phyloP scores from a whole-genome alignment of 1,284 basidiomycete species.

The Blastosporella zonata region DNA sequence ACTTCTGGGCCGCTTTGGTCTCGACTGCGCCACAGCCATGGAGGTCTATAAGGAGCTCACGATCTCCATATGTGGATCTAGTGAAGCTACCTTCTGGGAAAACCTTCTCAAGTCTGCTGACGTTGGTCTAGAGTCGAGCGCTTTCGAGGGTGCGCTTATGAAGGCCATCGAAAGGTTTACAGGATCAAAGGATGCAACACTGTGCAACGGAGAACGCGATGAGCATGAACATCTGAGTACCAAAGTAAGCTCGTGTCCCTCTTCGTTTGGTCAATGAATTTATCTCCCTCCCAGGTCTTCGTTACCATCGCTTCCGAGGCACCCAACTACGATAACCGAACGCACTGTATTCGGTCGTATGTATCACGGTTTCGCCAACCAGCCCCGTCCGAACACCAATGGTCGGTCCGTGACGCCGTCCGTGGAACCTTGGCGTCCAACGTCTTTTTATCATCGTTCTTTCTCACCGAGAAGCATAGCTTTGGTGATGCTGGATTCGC shows the following conservation, averaged over 20 bases:
- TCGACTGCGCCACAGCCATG: slow-evolving; percentile 28
- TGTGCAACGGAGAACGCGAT: slow-evolving; percentile 2
- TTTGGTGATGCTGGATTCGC: slow-evolving; percentile 24
- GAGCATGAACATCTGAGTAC: slow-evolving; percentile 5
- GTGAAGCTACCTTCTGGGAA: slow-evolving; percentile 14
- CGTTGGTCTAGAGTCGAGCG: slow-evolving; percentile 1
- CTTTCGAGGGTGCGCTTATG: slow-evolving; percentile 9
- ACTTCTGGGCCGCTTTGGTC: slow-evolving; percentile 29
- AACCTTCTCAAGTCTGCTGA: slow-evolving; percentile 5
- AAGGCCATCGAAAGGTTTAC: slow-evolving; percentile 5
- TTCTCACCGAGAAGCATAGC: slow-evolving; percentile 13
- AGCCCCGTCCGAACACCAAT: slow-evolving; percentile 18
- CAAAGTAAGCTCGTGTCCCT: neutral
- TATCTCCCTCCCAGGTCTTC: slow-evolving; percentile 16
- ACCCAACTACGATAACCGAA: slow-evolving; percentile 22
- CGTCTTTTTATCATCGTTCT: slow-evolving; percentile 17
- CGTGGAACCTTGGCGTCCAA: slow-evolving; percentile 21
- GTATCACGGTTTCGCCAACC: slow-evolving; percentile 6
- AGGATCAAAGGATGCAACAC: slow-evolving; percentile 2
- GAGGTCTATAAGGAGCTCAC: slow-evolving; percentile 23
- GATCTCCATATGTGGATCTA: slow-evolving; percentile 13
- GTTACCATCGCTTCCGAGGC: slow-evolving; percentile 23
- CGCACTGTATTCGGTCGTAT: slow-evolving; percentile 22
- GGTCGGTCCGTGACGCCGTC: slow-evolving; percentile 22
- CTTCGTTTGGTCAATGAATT: neutral